Percentiles rank a stretch among this genome's conserved stretches.
Evolutionary conservation across 2,329 filamentous ascomycete species (phyloP).

Genomic region (Cladosporium sp.): DNA sequence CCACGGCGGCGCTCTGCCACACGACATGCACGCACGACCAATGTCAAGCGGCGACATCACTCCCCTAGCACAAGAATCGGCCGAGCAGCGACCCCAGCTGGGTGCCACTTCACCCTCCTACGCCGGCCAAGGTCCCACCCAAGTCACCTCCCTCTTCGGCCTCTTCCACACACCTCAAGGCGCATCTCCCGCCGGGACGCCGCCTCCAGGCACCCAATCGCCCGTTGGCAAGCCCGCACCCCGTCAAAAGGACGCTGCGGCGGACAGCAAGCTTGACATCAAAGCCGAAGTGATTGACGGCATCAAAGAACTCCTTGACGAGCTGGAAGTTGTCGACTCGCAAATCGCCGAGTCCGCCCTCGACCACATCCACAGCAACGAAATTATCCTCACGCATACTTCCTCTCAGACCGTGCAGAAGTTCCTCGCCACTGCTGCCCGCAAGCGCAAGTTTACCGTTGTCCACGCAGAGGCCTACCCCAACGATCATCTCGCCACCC

Average conservation of each 20-base stretch:
- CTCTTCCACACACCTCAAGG: conserved; percentile 65
- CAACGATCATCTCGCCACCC: conserved; percentile 60
- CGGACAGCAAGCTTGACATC: conserved; percentile 53
- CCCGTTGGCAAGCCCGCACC: conserved; percentile 24
- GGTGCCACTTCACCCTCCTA: conserved; percentile 56
- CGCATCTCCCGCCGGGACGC: conserved; percentile 41
- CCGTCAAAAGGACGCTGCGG: conserved; percentile 28
- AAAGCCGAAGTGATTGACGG: conserved; percentile 88
- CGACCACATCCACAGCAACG: conserved; percentile 87
- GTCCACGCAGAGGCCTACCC: conserved; percentile 71
- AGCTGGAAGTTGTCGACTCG: conserved; percentile 86
- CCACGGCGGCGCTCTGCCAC: conserved; percentile 31
- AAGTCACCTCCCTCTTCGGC: conserved; percentile 74
- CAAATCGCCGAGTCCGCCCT: conserved; percentile 85
- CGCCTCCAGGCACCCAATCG: conserved; percentile 38
- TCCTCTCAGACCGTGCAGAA: conserved; percentile 81
- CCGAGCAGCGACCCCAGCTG: conserved; percentile 51
- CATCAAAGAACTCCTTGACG: conserved; percentile 92
- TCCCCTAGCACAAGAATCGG: neutral
- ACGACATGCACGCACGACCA: conserved; percentile 15
- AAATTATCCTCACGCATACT: conserved; percentile 84
- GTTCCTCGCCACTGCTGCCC: conserved; percentile 80
- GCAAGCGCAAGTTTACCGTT: conserved; percentile 87
- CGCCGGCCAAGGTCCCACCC: conserved; percentile 37
- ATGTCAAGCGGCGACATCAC: conserved; percentile 7